Conservation (phyloP, 106 monocot genomes). For the Dendrobium nobile region DNA sequence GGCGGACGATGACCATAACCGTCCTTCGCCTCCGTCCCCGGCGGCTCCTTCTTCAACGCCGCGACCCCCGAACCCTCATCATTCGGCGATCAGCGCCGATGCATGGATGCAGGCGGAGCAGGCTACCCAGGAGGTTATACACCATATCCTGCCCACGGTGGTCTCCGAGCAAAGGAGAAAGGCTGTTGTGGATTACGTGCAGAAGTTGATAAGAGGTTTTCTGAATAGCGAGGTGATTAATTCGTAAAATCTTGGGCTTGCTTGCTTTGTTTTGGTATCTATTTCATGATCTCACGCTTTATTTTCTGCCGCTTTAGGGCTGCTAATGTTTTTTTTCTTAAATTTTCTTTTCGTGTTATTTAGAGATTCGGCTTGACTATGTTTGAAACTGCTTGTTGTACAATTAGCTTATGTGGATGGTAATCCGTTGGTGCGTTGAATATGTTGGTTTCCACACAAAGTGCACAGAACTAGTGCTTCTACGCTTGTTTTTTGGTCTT, state of each 20-base stretch:
- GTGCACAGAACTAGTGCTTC: too few relatives aligned
- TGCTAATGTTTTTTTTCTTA: too few relatives aligned
- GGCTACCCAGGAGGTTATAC: constrained; percentile 35
- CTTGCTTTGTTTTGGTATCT: constrained; percentile 2
- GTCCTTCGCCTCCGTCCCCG: neutral
- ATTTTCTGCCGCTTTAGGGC: neutral
- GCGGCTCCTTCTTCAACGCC: too few relatives aligned
- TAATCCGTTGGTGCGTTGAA: too few relatives aligned
- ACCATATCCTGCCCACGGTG: constrained; percentile 37
- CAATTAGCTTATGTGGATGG: too few relatives aligned
- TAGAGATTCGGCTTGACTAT: too few relatives aligned
- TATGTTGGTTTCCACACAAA: too few relatives aligned
- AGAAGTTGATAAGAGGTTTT: constrained; percentile 31
- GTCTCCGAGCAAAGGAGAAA: constrained; percentile 46
- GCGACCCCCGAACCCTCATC: constrained; percentile 20
- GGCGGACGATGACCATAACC: neutral
- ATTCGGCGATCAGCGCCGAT: constrained; percentile 16
- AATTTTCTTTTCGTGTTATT: too few relatives aligned
- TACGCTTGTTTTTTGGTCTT: too few relatives aligned
- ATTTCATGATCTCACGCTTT: neutral
- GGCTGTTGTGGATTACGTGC: constrained; percentile 55
- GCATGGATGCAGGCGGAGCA: constrained; percentile 34
- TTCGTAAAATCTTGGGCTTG: neutral
- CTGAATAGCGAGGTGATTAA: constrained; percentile 34
- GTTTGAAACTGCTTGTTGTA: too few relatives aligned